phyloP scores from a whole-genome alignment of 495 filamentous ascomycete genomes.

The Evernia prunastri region DNA sequence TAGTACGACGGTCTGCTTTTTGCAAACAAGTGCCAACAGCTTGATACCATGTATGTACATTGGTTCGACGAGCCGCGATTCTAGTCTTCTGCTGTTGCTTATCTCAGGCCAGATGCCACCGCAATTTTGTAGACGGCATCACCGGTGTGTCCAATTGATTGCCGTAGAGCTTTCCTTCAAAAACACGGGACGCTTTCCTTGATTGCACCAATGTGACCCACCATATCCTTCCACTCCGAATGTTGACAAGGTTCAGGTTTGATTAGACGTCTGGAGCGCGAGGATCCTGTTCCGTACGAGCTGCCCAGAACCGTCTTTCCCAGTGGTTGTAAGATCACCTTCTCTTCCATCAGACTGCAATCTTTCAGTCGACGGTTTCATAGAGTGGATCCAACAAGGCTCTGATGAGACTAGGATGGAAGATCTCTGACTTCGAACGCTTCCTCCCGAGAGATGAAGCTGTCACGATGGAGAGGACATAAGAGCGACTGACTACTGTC shows the following conservation, averaged over 20 bases:
- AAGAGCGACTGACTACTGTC: constrained; percentile 33
- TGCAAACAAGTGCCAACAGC: not conserved
- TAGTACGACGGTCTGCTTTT: constrained; percentile 13
- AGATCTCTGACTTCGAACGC: constrained; percentile 26
- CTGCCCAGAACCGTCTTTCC: constrained; percentile 35
- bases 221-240: constrained; percentile 35
- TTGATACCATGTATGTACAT: constrained; percentile 37
- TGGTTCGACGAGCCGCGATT: constrained; percentile 57
- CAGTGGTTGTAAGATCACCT: constrained; percentile 39
- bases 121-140: constrained; percentile 47
- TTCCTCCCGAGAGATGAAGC: constrained; percentile 24
- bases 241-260: constrained; percentile 28
- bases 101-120: constrained; percentile 49
- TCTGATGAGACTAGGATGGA: constrained; percentile 38
- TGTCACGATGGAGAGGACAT: constrained; percentile 30
- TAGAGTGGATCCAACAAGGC: constrained; percentile 34
- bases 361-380: constrained; percentile 36
- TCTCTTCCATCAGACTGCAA: constrained; percentile 45
- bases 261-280: constrained; percentile 30
- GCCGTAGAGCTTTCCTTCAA: constrained; percentile 4
- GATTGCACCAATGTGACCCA: not conserved
- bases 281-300: constrained; percentile 34
- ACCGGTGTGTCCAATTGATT: constrained; percentile 22
- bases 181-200: not conserved
- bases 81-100: constrained; percentile 43